Evolutionary conservation across 495 filamentous ascomycete species (phyloP), one percentile per base, ranked within the genome.

Genomic region (Lasiosphaeria miniovina): DNA sequence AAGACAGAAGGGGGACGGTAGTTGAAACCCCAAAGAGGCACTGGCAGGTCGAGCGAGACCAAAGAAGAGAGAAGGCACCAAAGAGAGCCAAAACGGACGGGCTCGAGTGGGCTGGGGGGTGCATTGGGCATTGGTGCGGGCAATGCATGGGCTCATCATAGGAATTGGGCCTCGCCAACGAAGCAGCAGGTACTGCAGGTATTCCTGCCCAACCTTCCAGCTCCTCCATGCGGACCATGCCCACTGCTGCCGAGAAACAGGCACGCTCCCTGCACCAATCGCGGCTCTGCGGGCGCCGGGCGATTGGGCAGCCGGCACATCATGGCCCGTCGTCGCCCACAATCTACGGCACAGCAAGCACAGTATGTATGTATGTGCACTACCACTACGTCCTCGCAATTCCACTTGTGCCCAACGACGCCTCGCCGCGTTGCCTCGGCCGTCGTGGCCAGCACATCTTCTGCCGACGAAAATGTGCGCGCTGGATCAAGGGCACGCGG

Each of bases 221-320:
- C 34, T 36, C 35, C 57, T 24, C 66, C 59, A 58, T 61, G 66
- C 60, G 66, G 48, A 60, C 15, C 57, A 49, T 43, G 55, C 45
- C 52, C 49, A 43, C 55, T 41, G 49, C 35, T 40, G 59, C 58
- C 49, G 52, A 38, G 55, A 54, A 50, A 38, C 55, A 54, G 49
- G 57, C 55, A 46, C 34, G 46, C 48, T 53, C 63, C 60, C 67
- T 61, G 68, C 66, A 67, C 68, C 68, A 71, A 71, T 71, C 49
- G 52, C 46, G 8, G 31, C 43, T 46, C 52, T 40, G 51, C 45
- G 41, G 17, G 36, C 34, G 52, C 49, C 59, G 59, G 58, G 33
- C 24, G 58, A 51, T 69, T 63, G 67, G 68, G 61, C 68, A 52
- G 65, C 68, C 5, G 66, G 58, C 62, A 61, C 64, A 65, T 52